A percentile compares a stretch with the other conserved stretches of the same genome.
Conservation (phyloP, 2,329 filamentous ascomycete genomes). For the Colletotrichum camelliae region DNA sequence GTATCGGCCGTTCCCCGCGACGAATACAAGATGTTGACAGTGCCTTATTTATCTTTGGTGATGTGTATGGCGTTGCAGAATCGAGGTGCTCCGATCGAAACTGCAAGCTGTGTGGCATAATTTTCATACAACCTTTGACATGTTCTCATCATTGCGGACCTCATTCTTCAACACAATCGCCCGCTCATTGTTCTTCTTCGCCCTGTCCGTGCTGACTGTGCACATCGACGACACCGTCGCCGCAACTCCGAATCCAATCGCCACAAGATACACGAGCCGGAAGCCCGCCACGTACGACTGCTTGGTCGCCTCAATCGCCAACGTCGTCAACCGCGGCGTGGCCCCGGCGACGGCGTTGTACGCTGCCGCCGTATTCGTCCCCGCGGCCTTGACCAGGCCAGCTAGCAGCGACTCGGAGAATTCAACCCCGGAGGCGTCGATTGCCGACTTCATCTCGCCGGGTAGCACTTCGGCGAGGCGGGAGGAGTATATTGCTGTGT, state of each 20-base stretch:
- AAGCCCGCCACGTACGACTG: slow-evolving; percentile 38
- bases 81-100: neutral
- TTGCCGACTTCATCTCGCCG: slow-evolving; percentile 25
- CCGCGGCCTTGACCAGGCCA: slow-evolving; percentile 30
- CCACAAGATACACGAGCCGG: slow-evolving; percentile 37
- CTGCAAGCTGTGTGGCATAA: neutral
- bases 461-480: slow-evolving; percentile 30
- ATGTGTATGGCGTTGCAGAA: neutral
- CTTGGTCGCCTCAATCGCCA: slow-evolving; percentile 32
- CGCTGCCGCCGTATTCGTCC: slow-evolving; percentile 35
- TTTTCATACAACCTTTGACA: neutral
- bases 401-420: slow-evolving; percentile 24
- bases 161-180: slow-evolving; percentile 32
- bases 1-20: neutral
- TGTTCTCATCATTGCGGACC: neutral
- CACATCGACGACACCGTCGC: slow-evolving; percentile 34
- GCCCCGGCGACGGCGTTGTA: slow-evolving; percentile 33
- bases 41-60: neutral
- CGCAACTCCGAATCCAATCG: slow-evolving; percentile 38
- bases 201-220: slow-evolving; percentile 34
- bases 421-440: slow-evolving; percentile 23
- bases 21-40: neutral
- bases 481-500: slow-evolving; percentile 37
- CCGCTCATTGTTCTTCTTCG: slow-evolving; percentile 33
- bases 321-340: slow-evolving; percentile 29